phyloP scores from a whole-genome alignment of 2,329 filamentous ascomycete genomes.

The Diaporthe capsici region DNA sequence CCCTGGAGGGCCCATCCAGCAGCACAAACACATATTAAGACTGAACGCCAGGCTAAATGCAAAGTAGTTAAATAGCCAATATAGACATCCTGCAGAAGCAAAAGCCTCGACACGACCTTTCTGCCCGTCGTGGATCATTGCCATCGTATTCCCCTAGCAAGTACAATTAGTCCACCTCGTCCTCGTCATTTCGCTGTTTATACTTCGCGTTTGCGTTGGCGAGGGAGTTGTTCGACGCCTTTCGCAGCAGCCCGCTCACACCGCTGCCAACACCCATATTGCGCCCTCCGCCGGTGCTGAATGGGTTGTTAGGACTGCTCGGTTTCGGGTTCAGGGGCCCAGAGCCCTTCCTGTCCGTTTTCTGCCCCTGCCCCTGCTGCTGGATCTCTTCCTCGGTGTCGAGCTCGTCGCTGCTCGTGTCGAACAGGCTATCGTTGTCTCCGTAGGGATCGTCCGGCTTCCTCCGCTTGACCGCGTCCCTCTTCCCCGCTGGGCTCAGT shows the following conservation, averaged over 20 bases:
- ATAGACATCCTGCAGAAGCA: neutral
- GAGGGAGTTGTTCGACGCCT: conserved; percentile 46
- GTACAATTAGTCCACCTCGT: conserved; percentile 47
- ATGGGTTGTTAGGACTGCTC: conserved; percentile 63
- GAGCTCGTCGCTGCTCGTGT: conserved; percentile 47
- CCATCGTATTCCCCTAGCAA: neutral
- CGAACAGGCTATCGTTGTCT: conserved; percentile 49
- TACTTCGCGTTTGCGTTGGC: conserved; percentile 45
- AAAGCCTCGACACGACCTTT: neutral
- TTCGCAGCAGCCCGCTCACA: conserved; percentile 59
- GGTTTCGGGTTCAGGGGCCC: conserved; percentile 56
- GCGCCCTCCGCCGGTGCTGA: conserved; percentile 56
- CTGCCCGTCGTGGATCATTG: neutral
- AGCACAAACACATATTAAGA: conserved; percentile 5
- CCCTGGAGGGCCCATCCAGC: neutral
- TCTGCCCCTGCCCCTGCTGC: conserved; percentile 50
- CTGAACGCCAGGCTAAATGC: conserved; percentile 36
- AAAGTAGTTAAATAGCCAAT: conserved; percentile 22
- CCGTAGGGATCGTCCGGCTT: conserved; percentile 46
- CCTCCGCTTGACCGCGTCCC: conserved; percentile 55
- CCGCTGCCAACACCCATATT: conserved; percentile 50
- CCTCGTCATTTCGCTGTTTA: conserved; percentile 46
- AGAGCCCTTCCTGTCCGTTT: conserved; percentile 53
- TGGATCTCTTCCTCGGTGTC: conserved; percentile 52
- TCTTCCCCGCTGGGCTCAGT: conserved; percentile 53